phyloP scores from a whole-genome alignment of 352 stramenopile genomes.

The Elongisporangium anandrum region DNA sequence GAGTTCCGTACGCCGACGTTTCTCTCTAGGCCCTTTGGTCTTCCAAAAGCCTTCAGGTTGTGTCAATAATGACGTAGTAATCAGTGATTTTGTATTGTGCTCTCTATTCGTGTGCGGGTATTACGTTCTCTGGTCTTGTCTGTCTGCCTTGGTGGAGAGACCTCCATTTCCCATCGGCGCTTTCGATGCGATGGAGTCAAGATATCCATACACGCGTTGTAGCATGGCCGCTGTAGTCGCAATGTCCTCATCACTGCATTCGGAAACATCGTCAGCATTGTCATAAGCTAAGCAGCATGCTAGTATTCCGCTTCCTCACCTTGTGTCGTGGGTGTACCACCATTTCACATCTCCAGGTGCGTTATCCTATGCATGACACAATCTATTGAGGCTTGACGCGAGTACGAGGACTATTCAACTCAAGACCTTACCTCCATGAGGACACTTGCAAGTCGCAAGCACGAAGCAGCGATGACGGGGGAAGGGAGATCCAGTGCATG shows the following conservation, averaged over 20 bases:
- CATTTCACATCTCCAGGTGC: constrained; percentile 18
- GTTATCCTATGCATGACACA: constrained; percentile 1
- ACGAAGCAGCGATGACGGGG: constrained; percentile 22
- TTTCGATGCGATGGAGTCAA: not conserved
- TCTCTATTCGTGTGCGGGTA: not conserved
- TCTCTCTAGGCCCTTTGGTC: constrained; percentile 25
- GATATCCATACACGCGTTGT: constrained; percentile 14
- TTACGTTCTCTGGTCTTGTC: not conserved
- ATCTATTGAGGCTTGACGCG: not conserved
- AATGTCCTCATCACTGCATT: constrained; percentile 42
- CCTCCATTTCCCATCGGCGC: not conserved
- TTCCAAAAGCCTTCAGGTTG: not conserved
- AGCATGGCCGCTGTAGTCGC: constrained; percentile 15
- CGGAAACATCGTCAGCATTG: constrained; percentile 7
- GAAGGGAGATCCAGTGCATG: constrained; percentile 18
- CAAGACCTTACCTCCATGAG: constrained; percentile 18
- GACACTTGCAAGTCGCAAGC: constrained; percentile 20
- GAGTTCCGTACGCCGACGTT: constrained; percentile 47
- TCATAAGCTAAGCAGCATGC: too few species aligned
- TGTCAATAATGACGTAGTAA: not conserved
- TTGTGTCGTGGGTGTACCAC: constrained; percentile 50
- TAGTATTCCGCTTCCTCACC: too few species aligned
- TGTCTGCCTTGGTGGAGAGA: not conserved
- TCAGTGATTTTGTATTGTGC: not conserved
- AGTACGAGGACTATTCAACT: too few species aligned